These are phyloP conservation scores for Akebia trifoliata DNA, from an alignment of 164 flowering plant genomes.

Conservation along the genomic window DNA sequence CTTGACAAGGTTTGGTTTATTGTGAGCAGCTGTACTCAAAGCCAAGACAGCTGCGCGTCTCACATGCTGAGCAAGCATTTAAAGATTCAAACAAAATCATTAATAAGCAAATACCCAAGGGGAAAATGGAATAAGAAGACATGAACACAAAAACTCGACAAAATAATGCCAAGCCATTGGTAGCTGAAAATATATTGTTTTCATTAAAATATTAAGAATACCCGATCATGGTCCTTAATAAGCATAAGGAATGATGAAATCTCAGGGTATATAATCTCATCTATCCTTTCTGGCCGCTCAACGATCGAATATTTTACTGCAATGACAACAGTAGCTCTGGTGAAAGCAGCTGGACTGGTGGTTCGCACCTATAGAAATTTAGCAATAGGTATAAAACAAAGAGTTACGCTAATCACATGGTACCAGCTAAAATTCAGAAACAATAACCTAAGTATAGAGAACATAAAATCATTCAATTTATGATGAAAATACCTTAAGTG, in stretches of 20 bases:
- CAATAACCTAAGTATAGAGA: neutral
- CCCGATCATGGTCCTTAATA: conserved; percentile 90
- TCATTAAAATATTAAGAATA: conserved; percentile 18
- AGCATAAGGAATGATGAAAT: conserved; percentile 93
- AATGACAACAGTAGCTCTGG: conserved; percentile 91
- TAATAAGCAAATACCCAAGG: neutral
- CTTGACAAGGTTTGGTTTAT: conserved; percentile 92
- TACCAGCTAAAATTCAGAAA: neutral
- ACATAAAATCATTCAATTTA: neutral
- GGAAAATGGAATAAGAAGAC: conserved; percentile 7
- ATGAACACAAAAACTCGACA: neutral
- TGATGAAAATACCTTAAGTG: conserved; percentile 67
- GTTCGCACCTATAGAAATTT: conserved; percentile 54
- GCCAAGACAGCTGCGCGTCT: conserved; percentile 98
- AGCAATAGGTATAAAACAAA: too few relatives aligned
- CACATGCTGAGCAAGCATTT: conserved; percentile 69
- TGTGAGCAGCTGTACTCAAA: conserved; percentile 95
- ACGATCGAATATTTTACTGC: conserved; percentile 95
- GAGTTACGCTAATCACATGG: neutral
- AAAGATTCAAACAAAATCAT: conserved; percentile 4
- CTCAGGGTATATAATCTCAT: conserved; percentile 78
- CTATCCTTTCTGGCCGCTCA: conserved; percentile 94
- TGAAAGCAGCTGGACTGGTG: conserved; percentile 81
- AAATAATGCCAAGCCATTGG: neutral
- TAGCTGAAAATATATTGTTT: neutral